Percentiles rank a stretch among this genome's conserved stretches.
Evolutionary conservation across 1,139 yeast genomes (phyloP).

Genomic region (Candida sp.): DNA sequence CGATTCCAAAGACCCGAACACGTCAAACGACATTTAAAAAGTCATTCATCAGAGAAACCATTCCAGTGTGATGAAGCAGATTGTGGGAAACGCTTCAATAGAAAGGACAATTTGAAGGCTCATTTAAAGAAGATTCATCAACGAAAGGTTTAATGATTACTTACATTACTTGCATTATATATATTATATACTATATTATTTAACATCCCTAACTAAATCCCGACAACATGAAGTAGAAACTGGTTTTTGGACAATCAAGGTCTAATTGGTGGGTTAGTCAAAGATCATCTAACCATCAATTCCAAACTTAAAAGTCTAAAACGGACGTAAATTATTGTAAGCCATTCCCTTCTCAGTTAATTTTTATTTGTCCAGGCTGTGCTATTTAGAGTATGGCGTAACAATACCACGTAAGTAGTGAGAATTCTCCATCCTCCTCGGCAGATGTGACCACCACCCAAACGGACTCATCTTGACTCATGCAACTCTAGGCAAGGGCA

Average conservation of each 20-base stretch:
- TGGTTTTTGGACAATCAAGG: background rate
- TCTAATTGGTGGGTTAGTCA: background rate
- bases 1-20: conserved; percentile 89
- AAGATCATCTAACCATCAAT: background rate
- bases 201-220: too few relatives aligned
- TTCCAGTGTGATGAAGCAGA: conserved; percentile 68
- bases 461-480: too few relatives aligned
- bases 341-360: too few relatives aligned
- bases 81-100: conserved; percentile 76
- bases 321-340: too few relatives aligned
- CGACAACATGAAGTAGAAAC: too few relatives aligned
- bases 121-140: conserved; percentile 65
- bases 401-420: background rate
- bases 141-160: conserved; percentile 6
- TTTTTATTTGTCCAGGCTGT: background rate
- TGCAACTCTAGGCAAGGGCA: too few relatives aligned
- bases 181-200: background rate
- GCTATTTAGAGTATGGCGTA: background rate
- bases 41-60: conserved; percentile 87
- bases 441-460: background rate
- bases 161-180: background rate
- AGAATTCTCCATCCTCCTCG: background rate
- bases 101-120: conserved; percentile 66
- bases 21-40: conserved; percentile 83
- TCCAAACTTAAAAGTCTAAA: background rate